Evolutionary conservation across 345 rosid genomes (phyloP).

Genomic region (Ceriops tagal): DNA sequence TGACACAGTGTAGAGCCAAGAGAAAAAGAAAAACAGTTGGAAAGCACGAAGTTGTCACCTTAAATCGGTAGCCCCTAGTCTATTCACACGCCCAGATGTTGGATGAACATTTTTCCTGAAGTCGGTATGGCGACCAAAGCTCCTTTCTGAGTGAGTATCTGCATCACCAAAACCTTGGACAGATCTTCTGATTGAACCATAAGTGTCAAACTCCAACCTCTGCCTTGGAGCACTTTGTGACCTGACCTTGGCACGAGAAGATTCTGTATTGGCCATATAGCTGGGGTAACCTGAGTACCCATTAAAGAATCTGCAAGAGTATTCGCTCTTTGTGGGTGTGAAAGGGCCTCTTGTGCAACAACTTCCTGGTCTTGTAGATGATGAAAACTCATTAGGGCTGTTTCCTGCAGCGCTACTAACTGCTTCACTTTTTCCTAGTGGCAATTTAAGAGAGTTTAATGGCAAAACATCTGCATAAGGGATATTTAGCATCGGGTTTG

Average conservation of each 20-base stretch:
- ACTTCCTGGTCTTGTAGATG: slow-evolving; percentile 28
- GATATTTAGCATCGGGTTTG: slow-evolving; percentile 3
- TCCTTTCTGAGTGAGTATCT: slow-evolving; percentile 39
- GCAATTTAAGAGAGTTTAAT: slow-evolving; percentile 14
- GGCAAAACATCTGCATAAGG: slow-evolving; percentile 12
- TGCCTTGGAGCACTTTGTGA: slow-evolving; percentile 96
- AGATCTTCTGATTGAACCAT: slow-evolving; percentile 36
- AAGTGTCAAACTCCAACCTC: slow-evolving; percentile 61
- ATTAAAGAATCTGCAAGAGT: slow-evolving; percentile 24
- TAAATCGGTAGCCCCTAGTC: slow-evolving; percentile 27
- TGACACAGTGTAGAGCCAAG: slow-evolving; percentile 11
- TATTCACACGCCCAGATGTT: slow-evolving; percentile 31
- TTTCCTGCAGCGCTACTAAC: slow-evolving; percentile 14
- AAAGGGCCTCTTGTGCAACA: slow-evolving; percentile 23
- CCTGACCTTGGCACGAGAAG: slow-evolving; percentile 51
- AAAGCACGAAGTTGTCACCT: slow-evolving; percentile 28
- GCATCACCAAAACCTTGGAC: slow-evolving; percentile 44
- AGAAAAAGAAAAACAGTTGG: neutral
- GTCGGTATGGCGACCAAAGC: slow-evolving; percentile 37
- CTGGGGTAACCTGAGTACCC: slow-evolving; percentile 26
- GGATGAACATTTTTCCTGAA: slow-evolving; percentile 32
- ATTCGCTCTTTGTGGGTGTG: slow-evolving; percentile 32
- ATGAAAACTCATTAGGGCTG: slow-evolving; percentile 13
- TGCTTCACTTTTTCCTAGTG: slow-evolving; percentile 17
- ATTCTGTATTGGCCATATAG: slow-evolving; percentile 41